Evolutionary conservation across 768 basidiomycete species (phyloP), one percentile per base, ranked within the genome.

Genomic region (Pulveroboletus sp.): DNA sequence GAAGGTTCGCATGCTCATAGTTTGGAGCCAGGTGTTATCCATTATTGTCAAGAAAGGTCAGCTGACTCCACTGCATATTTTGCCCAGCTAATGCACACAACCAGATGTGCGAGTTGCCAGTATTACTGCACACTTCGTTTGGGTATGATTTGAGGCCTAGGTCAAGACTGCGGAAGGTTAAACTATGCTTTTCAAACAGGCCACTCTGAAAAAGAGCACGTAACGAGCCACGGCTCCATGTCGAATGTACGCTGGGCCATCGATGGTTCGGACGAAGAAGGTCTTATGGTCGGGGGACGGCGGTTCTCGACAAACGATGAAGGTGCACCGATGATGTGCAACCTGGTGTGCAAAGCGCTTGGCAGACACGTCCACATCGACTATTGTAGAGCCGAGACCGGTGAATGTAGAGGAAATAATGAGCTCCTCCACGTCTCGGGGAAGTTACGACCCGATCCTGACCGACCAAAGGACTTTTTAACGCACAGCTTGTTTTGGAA

Each of bases 291-390:
- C 8, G 72, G 73, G 41, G 80, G 80, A 1, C 72, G 75, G 45
- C 76, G 72, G 45, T 83, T 79, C 58, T 77, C 72, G 5, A 58
- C 75, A 0, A 71, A 72, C 35, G 78, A 81, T 39, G 75, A 78
- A 28, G 80, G 81, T 8, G 79, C 79, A 1, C 82, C 82, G 1
- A 79, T 82, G 77, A 72, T 82, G 69, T 83, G 82, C 61, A 81
- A 69, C 40, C 59, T 81, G 17, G 67, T 79, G 32, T 83, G 82
- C 56, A 63, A 71, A 21, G 62, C 73, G 5, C 67, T 81, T 54
- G 79, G 78, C 5, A 61, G 82, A 32, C 82, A 84, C 46, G 68
- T 65, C 2, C 82, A 83, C 51, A 64, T 82, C 49, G 79, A 79
- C 56, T 77, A 74, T 48, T 83, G 83, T 55, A 71, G 79, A 15